Evolutionary conservation across 108 stramenopile genomes (phyloP).

Genomic region (Cylindrotheca closterium): DNA sequence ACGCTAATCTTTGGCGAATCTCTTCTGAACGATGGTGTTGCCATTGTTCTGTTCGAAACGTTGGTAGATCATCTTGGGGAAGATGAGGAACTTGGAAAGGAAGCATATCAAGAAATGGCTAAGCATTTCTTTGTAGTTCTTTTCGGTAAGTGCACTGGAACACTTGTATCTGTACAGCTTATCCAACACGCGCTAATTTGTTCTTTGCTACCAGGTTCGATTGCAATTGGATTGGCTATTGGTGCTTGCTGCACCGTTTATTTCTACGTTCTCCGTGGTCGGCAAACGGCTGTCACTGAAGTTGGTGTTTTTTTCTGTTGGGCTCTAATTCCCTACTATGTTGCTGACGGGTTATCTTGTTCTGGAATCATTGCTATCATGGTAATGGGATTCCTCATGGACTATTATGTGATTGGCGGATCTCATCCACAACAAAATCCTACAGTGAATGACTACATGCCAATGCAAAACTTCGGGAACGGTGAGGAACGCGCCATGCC

Average conservation of each 20-base stretch:
- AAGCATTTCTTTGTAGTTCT: slow-evolving; percentile 37
- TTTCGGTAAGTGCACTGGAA: slow-evolving; percentile 2
- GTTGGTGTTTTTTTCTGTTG: slow-evolving; percentile 62
- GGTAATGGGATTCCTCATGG: slow-evolving; percentile 73
- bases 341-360: slow-evolving; percentile 59
- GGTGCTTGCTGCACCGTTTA: slow-evolving; percentile 60
- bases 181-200: slow-evolving; percentile 20
- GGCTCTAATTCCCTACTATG: slow-evolving; percentile 75
- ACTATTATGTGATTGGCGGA: slow-evolving; percentile 64
- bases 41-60: slow-evolving; percentile 64
- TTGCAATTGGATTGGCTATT: slow-evolving; percentile 53
- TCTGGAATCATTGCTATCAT: slow-evolving; percentile 67
- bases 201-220: slow-evolving; percentile 35
- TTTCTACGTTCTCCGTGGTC: slow-evolving; percentile 58
- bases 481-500: slow-evolving; percentile 14
- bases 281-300: slow-evolving; percentile 58
- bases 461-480: slow-evolving; percentile 6
- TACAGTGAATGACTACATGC: slow-evolving; percentile 36
- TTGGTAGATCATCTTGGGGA: slow-evolving; percentile 40
- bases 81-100: slow-evolving; percentile 15
- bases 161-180: neutral
- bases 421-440: slow-evolving; percentile 32
- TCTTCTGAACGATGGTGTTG: slow-evolving; percentile 95
- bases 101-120: slow-evolving; percentile 29
- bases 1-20: slow-evolving; percentile 93